phyloP scores from a whole-genome alignment of 2,329 filamentous ascomycete genomes.

The Thielaviopsis musarum region DNA sequence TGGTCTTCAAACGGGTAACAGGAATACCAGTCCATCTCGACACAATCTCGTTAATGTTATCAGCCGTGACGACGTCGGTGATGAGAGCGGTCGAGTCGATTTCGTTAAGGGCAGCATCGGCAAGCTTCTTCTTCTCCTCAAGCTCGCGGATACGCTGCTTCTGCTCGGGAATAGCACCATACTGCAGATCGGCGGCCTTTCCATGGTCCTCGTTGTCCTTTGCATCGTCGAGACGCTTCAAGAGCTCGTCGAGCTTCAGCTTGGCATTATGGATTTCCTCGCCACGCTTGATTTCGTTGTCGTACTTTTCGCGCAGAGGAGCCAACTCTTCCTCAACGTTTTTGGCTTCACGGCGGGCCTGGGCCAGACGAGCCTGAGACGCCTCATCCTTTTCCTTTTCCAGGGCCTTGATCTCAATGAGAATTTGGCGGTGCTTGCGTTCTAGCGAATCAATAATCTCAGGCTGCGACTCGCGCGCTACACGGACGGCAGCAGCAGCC shows the following conservation, averaged over 20 bases:
- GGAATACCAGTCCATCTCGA: slow-evolving; percentile 97
- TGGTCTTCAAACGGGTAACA: slow-evolving; percentile 80
- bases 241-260: slow-evolving; percentile 80
- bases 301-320: slow-evolving; percentile 87
- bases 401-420: slow-evolving; percentile 94
- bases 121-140: slow-evolving; percentile 62
- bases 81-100: slow-evolving; percentile 53
- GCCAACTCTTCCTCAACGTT: slow-evolving; percentile 88
- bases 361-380: slow-evolving; percentile 63
- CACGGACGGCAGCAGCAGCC: slow-evolving; percentile 87
- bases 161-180: slow-evolving; percentile 93
- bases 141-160: slow-evolving; percentile 63
- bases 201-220: slow-evolving; percentile 69
- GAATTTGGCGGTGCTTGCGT: slow-evolving; percentile 71
- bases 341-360: slow-evolving; percentile 77
- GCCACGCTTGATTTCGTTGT: slow-evolving; percentile 78
- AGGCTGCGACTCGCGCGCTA: slow-evolving; percentile 88
- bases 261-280: slow-evolving; percentile 89
- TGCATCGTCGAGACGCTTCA: slow-evolving; percentile 87
- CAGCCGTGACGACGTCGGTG: slow-evolving; percentile 84
- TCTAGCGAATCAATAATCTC: slow-evolving; percentile 92
- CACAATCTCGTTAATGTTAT: slow-evolving; percentile 98
- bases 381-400: slow-evolving; percentile 90
- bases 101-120: slow-evolving; percentile 53
- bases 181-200: slow-evolving; percentile 84